These are phyloP conservation scores for Brasilioporus rufonigricans DNA, from an alignment of 768 basidiomycete species.

Conservation along the genomic window DNA sequence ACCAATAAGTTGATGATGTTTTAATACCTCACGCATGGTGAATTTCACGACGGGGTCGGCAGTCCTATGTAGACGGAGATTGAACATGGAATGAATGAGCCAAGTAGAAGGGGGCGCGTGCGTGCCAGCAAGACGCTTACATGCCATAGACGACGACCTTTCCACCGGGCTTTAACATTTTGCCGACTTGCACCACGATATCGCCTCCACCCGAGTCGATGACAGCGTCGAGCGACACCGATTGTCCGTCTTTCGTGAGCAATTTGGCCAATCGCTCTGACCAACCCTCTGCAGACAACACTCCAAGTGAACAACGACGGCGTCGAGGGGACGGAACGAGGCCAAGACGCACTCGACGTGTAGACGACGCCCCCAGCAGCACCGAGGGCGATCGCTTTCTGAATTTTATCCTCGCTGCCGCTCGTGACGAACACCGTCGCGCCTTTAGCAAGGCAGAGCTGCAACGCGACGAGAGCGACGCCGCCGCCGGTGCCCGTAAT, in stretches of 20 bases:
- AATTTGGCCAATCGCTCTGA: constrained; percentile 43
- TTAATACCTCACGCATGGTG: constrained; percentile 77
- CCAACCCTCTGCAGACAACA: constrained; percentile 45
- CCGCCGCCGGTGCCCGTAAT: constrained; percentile 85
- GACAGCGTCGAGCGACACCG: constrained; percentile 49
- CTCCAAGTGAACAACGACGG: neutral
- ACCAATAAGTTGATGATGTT: constrained; percentile 75
- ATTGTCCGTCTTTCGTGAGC: constrained; percentile 34
- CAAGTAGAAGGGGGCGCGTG: neutral
- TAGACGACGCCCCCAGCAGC: constrained; percentile 79
- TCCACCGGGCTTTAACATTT: constrained; percentile 55
- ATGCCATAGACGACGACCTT: constrained; percentile 66
- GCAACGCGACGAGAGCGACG: constrained; percentile 73
- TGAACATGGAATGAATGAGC: constrained; percentile 6
- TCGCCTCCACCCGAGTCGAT: constrained; percentile 72
- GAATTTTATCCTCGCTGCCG: constrained; percentile 65
- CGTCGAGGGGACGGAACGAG: neutral
- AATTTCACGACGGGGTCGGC: constrained; percentile 56
- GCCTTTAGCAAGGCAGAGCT: constrained; percentile 71
- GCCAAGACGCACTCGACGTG: constrained; percentile 49
- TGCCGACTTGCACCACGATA: constrained; percentile 50
- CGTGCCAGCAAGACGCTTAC: constrained; percentile 30
- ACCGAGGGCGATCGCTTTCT: constrained; percentile 61
- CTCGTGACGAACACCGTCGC: constrained; percentile 85
- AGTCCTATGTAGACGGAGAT: constrained; percentile 46